Conservation (phyloP, 352 stramenopile genomes). For the Blastocystis sp. region DNA sequence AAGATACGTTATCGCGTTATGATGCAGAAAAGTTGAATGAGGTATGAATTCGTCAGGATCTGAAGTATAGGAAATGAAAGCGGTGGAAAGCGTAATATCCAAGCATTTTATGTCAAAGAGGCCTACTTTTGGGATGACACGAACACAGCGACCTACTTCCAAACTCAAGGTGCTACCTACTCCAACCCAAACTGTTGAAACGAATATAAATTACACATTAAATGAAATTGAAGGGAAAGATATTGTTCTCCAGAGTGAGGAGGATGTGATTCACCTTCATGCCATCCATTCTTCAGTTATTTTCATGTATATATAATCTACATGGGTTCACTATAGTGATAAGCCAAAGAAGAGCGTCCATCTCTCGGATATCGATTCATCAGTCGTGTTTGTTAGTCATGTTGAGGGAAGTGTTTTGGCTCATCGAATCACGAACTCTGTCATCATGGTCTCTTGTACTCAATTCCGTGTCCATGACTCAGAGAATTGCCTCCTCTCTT, state of each 20-base stretch:
- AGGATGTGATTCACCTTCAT: neutral
- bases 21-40: neutral
- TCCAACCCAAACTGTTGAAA: neutral
- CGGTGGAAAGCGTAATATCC: neutral
- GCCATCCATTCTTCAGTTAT: neutral
- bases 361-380: neutral
- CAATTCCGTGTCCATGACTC: conserved; percentile 35
- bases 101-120: neutral
- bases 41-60: neutral
- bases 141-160: too few species aligned
- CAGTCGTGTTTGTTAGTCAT: neutral
- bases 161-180: neutral
- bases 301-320: neutral
- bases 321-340: neutral
- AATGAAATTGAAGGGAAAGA: neutral
- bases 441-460: neutral
- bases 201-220: neutral
- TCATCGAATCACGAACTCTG: neutral
- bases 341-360: conserved; percentile 50
- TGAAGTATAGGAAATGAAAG: neutral
- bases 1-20: neutral
- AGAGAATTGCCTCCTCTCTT: neutral
- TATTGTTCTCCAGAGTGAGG: neutral
- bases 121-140: neutral
- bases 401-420: neutral